Evolutionary conservation across 495 filamentous ascomycete species (phyloP), one percentile per base, ranked within the genome.

Genomic region (Hypoxylon fuscum): DNA sequence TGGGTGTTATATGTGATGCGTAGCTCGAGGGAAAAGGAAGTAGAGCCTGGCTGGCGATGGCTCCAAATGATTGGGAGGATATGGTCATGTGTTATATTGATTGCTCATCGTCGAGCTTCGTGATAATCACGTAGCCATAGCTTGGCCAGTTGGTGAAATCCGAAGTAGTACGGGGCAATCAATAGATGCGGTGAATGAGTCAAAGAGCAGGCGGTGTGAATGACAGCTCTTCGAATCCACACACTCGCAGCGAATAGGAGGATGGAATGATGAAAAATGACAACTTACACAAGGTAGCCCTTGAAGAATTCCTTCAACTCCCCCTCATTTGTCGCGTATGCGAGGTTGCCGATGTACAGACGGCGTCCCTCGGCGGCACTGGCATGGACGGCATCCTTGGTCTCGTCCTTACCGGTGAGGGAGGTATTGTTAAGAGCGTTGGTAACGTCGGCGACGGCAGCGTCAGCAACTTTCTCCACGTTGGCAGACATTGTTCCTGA

Each of bases 301-400:
- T 90, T 90, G 88, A 99, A 99, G 85, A 99, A 99, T 55, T 93
- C 92, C 82, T 93, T 96, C 83, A 99, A 90, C 85, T 97, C 92
- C 87, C 91, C 95, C 90, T 98, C 95, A 73, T 93, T 96, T 84
- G 95, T 98, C 87, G 95, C 93, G 77, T 98, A 98, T 55, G 95
- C 95, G 85, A 98, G 92, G 83, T 98, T 98, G 78, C 95, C 95
- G 83, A 98, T 98, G 81, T 98, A 98, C 64, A 98, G 87, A 81
- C 95, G 92, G 84, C 95, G 91, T 75, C 95, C 96, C 81, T 98
- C 95, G 76, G 95, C 93, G 74, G 95, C 95, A 81, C 92, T 96
- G 79, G 93, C 92, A 72, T 93, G 87, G 64, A 94, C 93, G 73
- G 94, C 93, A 75, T 95, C 92, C 68, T 82, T 82, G 73, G 76